These are phyloP conservation scores for Ogataea sp. DNA, from an alignment of 805 yeast genomes.

Conservation along the genomic window DNA sequence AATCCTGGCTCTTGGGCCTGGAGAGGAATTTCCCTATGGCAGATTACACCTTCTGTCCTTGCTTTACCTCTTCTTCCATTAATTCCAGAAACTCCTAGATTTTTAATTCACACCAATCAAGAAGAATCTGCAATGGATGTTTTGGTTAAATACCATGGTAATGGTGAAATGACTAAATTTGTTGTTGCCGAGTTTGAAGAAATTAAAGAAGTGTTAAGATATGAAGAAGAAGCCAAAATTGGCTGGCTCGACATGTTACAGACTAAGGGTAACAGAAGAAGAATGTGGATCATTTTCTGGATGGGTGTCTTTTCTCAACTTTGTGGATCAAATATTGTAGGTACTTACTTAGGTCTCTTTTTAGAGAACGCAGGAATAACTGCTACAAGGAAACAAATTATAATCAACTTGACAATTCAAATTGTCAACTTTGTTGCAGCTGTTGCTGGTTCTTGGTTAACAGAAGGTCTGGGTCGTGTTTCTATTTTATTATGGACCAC, in stretches of 20 bases:
- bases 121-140: constrained; percentile 25
- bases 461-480: constrained; percentile 28
- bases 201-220: no score
- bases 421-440: constrained; percentile 33
- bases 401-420: constrained; percentile 43
- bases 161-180: constrained; percentile 21
- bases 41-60: constrained; percentile 39
- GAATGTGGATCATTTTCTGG: constrained; percentile 25
- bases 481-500: constrained; percentile 26
- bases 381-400: constrained; percentile 32
- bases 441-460: constrained; percentile 20
- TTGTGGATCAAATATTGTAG: constrained; percentile 40
- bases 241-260: constrained; percentile 31
- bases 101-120: constrained; percentile 23
- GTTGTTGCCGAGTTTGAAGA: constrained; percentile 25
- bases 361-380: constrained; percentile 46
- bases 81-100: constrained; percentile 34
- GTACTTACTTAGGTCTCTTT: constrained; percentile 39
- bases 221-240: no score
- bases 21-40: constrained; percentile 49
- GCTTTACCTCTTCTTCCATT: constrained; percentile 22
- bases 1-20: constrained; percentile 34
- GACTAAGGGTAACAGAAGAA: constrained; percentile 29
- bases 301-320: constrained; percentile 29
- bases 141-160: constrained; percentile 28